Conservation (phyloP, 1,284 basidiomycete genomes). For the Phellopilus nigrolimitatus region DNA sequence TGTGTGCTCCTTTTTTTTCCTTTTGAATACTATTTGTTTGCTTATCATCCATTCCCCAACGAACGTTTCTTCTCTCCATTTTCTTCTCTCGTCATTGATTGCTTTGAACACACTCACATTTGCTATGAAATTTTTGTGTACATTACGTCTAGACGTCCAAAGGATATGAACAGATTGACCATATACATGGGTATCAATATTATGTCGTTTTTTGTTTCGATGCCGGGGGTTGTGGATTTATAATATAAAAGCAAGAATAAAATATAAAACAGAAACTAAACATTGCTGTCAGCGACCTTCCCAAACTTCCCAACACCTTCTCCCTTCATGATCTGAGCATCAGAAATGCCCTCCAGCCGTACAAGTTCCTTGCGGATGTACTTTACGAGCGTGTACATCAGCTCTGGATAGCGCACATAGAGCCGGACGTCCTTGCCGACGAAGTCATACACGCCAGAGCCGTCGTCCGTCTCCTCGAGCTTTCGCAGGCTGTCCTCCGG, state of each 20-base stretch:
- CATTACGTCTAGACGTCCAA: neutral
- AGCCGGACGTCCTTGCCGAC: constrained; percentile 52
- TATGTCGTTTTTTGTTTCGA: neutral
- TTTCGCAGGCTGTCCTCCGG: constrained; percentile 40
- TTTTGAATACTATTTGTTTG: constrained; percentile 1
- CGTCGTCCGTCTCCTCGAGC: constrained; percentile 52
- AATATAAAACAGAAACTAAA: neutral
- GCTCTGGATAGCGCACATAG: constrained; percentile 71
- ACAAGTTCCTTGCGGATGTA: constrained; percentile 78
- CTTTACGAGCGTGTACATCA: constrained; percentile 70
- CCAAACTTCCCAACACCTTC: constrained; percentile 25
- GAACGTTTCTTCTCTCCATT: neutral
- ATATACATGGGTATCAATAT: neutral
- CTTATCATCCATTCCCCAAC: neutral
- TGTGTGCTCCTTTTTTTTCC: constrained; percentile 5
- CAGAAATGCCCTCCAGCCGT: constrained; percentile 67
- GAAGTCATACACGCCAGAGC: constrained; percentile 71
- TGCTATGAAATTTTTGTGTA: constrained; percentile 7
- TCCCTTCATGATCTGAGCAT: constrained; percentile 59
- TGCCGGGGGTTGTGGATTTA: neutral
- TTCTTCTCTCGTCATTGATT: neutral
- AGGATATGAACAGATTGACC: neutral
- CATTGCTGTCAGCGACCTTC: constrained; percentile 6
- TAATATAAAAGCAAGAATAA: neutral
- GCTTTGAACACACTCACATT: neutral